These are phyloP conservation scores for Moricandia arvensis DNA, from an alignment of 345 rosid genomes.

Conservation along the genomic window DNA sequence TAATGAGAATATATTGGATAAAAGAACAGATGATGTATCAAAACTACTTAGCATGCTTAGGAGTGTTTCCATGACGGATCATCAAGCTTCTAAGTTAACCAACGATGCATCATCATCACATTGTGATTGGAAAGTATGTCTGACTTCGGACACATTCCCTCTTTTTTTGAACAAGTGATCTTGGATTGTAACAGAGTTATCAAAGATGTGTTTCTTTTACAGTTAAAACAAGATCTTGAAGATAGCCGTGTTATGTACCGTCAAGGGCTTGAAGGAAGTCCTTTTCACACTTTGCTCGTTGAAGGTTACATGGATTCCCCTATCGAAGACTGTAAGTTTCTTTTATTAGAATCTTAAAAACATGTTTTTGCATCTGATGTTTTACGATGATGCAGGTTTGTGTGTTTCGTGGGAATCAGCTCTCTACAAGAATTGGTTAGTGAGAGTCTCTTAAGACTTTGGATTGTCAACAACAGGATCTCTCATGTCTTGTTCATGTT, in stretches of 20 bases:
- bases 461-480: background rate
- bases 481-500: conserved; percentile 1
- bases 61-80: conserved; percentile 43
- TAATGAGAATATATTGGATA: conserved; percentile 50
- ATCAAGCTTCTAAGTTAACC: conserved; percentile 2
- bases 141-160: background rate
- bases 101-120: conserved; percentile 39
- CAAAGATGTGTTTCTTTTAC: conserved; percentile 24
- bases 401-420: conserved; percentile 38
- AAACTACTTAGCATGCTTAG: conserved; percentile 75
- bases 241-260: conserved; percentile 92
- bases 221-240: conserved; percentile 81
- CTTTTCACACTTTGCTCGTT: conserved; percentile 78
- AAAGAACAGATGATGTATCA: conserved; percentile 58
- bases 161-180: background rate
- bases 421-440: conserved; percentile 34
- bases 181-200: conserved; percentile 10
- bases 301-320: conserved; percentile 96
- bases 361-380: background rate
- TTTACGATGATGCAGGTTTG: conserved; percentile 28
- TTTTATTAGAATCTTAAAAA: background rate
- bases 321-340: conserved; percentile 64
- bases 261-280: conserved; percentile 83
- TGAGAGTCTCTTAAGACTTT: background rate
- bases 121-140: conserved; percentile 85